Conservation (phyloP, 306 rosid genomes). For the Trichosanthes cucumerina region DNA sequence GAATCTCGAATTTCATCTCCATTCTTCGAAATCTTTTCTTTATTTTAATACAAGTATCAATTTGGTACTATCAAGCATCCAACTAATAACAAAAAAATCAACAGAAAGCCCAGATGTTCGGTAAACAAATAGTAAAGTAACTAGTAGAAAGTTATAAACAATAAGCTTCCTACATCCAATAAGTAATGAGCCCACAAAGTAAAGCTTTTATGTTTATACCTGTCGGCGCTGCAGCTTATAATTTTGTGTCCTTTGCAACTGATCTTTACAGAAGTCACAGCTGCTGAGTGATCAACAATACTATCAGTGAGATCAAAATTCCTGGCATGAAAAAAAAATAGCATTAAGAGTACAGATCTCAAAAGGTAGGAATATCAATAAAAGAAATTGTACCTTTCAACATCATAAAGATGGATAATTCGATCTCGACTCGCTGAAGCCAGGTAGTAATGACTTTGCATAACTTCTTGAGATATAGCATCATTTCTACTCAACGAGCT, state of each 20-base stretch:
- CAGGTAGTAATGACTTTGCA: slow-evolving; percentile 31
- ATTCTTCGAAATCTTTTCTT: neutral
- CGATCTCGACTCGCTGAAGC: slow-evolving; percentile 67
- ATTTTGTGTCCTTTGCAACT: slow-evolving; percentile 34
- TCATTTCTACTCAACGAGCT: slow-evolving; percentile 25
- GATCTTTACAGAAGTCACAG: slow-evolving; percentile 56
- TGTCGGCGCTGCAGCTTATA: slow-evolving; percentile 67
- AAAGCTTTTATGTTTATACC: slow-evolving; percentile 28
- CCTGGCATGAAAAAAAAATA: slow-evolving; percentile 35
- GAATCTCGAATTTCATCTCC: neutral
- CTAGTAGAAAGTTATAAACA: neutral
- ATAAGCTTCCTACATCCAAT: neutral
- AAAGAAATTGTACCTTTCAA: slow-evolving; percentile 35
- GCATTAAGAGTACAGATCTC: slow-evolving; percentile 13
- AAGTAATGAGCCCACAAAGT: slow-evolving; percentile 9
- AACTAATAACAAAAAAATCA: neutral
- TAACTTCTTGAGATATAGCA: slow-evolving; percentile 15
- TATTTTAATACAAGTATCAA: neutral
- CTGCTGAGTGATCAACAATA: slow-evolving; percentile 59
- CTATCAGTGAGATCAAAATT: slow-evolving; percentile 51
- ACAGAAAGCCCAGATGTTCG: neutral
- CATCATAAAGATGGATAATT: slow-evolving; percentile 60
- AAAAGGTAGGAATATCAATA: slow-evolving; percentile 13
- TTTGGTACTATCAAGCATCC: neutral
- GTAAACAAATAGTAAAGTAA: neutral